Conservation (phyloP, 495 filamentous ascomycete genomes). For the Talaromyces borbonicus region DNA sequence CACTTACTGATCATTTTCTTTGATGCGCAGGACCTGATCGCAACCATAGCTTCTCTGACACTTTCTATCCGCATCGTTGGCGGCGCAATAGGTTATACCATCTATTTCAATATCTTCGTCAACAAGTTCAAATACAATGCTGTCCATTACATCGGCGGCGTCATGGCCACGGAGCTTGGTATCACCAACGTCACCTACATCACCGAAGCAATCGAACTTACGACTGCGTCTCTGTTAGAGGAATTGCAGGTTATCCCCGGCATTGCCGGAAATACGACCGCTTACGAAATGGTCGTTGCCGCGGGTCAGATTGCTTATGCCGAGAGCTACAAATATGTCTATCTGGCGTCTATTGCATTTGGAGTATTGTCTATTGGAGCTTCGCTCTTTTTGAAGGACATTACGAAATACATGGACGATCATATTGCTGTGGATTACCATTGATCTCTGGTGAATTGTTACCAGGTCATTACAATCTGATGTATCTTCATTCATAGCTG, state of each 20-base stretch:
- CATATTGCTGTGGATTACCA: slow-evolving; percentile 57
- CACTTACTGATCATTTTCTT: slow-evolving; percentile 4
- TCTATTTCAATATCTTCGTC: slow-evolving; percentile 70
- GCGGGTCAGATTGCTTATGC: slow-evolving; percentile 56
- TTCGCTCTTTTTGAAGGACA: slow-evolving; percentile 53
- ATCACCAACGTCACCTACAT: slow-evolving; percentile 40
- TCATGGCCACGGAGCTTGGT: slow-evolving; percentile 40
- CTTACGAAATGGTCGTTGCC: slow-evolving; percentile 46
- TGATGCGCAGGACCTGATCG: slow-evolving; percentile 55
- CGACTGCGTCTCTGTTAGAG: slow-evolving; percentile 43
- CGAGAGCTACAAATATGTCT: slow-evolving; percentile 57
- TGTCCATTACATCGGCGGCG: slow-evolving; percentile 39
- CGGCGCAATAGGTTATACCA: slow-evolving; percentile 59
- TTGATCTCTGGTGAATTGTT: slow-evolving; percentile 1
- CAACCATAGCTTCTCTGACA: slow-evolving; percentile 64
- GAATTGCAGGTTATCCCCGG: slow-evolving; percentile 46
- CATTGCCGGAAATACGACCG: slow-evolving; percentile 41
- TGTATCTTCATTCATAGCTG: neutral
- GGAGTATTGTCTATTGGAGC: slow-evolving; percentile 53
- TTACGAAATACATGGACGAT: slow-evolving; percentile 58
- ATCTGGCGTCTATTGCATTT: slow-evolving; percentile 59
- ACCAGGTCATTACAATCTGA: neutral
- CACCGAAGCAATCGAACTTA: slow-evolving; percentile 43
- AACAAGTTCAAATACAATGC: slow-evolving; percentile 51
- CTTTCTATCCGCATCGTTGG: slow-evolving; percentile 64